Evolutionary conservation across 129 eudicot genomes (phyloP), one percentile per base, ranked within the genome.

Genomic region (Chrysanthemum lavandulifolium): DNA sequence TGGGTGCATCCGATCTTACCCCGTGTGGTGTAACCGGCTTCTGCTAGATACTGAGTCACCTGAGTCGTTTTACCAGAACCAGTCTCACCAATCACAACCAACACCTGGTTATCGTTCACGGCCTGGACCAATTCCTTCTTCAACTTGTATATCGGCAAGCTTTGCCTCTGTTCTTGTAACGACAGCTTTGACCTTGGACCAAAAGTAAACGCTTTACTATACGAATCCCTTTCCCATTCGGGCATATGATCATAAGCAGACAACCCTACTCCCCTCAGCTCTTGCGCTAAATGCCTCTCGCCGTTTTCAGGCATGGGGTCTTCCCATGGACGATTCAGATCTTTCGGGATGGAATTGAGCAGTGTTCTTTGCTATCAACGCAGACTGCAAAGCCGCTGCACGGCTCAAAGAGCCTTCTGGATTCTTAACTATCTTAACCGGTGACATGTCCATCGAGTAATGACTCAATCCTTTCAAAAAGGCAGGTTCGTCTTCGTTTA

Each of bases 261-360:
- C 67, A 92, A 61, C 8, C 98, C 96, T 50, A 89, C 96, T 60
- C 98, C 98, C 70, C 92, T 80, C 29, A 92, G 83, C 76, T 92
- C 98, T 78, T 92, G 96, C 1, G 96, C 98, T n/a, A 92, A 82
- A 81, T 85, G 96, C 72, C 98, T 82, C 83, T 92, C 98, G 5
- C 98, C 98, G 0, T 87, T 80, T 69, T 89, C 98, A 1, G 96
- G 96, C 96, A 92, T 92, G 47, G 98, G 98, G 66, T 92, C 98
- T 87, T 92, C 98, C n/a, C 98, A 92, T 1, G 98, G 98, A 45
- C 95, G 86, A 54, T 92, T 92, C 68, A 89, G 84, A 89, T 92
- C 98, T 80, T n/a, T 89, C 4, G 96, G 96, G 7, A 92, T 92
- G 13, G 98, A 92, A 73, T 92, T 92, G 40, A 92, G 83, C 96